Conservation (phyloP, 192 early-diverging fungal genomes). For the Coemansia sp. region DNA sequence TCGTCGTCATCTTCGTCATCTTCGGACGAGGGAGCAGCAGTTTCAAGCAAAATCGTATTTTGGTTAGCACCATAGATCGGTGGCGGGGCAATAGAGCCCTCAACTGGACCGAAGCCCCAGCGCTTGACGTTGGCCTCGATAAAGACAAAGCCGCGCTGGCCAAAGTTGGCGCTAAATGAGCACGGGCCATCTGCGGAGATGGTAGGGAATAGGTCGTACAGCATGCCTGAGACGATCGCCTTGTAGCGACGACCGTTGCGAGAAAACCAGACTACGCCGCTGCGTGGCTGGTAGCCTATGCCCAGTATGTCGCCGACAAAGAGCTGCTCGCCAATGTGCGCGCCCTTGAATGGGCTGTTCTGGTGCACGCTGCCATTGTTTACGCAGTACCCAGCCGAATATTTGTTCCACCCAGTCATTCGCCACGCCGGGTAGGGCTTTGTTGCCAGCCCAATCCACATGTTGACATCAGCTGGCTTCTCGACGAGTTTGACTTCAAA, state of each 20-base stretch:
- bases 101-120: slow-evolving; percentile 77
- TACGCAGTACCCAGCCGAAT: slow-evolving; percentile 73
- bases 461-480: slow-evolving; percentile 67
- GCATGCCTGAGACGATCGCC: slow-evolving; percentile 70
- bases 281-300: slow-evolving; percentile 76
- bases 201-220: slow-evolving; percentile 70
- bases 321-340: slow-evolving; percentile 66
- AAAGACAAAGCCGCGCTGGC: slow-evolving; percentile 82
- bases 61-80: slow-evolving; percentile 77
- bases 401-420: slow-evolving; percentile 77
- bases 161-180: slow-evolving; percentile 71
- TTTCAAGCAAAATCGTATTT: slow-evolving; percentile 68
- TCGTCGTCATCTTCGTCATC: slow-evolving; percentile 26
- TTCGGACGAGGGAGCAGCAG: slow-evolving; percentile 24
- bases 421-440: slow-evolving; percentile 77
- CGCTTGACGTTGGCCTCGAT: slow-evolving; percentile 85
- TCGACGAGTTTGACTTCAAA: slow-evolving; percentile 84
- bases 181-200: slow-evolving; percentile 58
- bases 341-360: slow-evolving; percentile 69
- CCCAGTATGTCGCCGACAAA: slow-evolving; percentile 79
- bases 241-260: slow-evolving; percentile 74
- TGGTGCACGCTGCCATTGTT: slow-evolving; percentile 70
- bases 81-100: slow-evolving; percentile 72
- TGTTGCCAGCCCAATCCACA: slow-evolving; percentile 74
- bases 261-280: slow-evolving; percentile 77